These are phyloP conservation scores for Spathaspora passalidarum DNA, from an alignment of 805 yeast genomes.

Conservation along the genomic window DNA sequence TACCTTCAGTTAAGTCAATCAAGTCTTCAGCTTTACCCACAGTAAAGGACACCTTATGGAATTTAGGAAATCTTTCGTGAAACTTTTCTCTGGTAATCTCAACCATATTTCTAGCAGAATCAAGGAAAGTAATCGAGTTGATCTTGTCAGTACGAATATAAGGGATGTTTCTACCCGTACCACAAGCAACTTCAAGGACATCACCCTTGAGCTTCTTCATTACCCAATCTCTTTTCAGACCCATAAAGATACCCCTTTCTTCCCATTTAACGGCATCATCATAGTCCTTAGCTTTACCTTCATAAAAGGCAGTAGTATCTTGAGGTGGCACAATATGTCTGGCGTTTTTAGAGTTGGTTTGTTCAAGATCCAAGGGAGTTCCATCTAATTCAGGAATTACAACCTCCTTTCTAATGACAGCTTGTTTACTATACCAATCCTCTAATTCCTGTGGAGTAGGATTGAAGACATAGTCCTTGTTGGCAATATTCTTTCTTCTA, in stretches of 20 bases:
- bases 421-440: slow-evolving; percentile 38
- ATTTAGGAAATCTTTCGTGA: slow-evolving; percentile 61
- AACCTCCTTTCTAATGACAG: slow-evolving; percentile 18
- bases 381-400: slow-evolving; percentile 22
- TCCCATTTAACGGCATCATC: slow-evolving; percentile 78
- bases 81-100: slow-evolving; percentile 75
- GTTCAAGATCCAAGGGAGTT: slow-evolving; percentile 5
- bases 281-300: slow-evolving; percentile 72
- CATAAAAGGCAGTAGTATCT: slow-evolving; percentile 81
- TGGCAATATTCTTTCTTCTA: slow-evolving; percentile 35
- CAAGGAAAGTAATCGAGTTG: slow-evolving; percentile 78
- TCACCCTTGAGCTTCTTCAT: slow-evolving; percentile 82
- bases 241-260: slow-evolving; percentile 58
- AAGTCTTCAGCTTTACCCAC: slow-evolving; percentile 88
- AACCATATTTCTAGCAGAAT: slow-evolving; percentile 84
- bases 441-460: slow-evolving; percentile 42
- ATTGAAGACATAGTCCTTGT: slow-evolving; percentile 31
- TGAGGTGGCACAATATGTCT: slow-evolving; percentile 58
- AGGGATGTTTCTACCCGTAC: slow-evolving; percentile 90
- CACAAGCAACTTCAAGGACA: slow-evolving; percentile 91
- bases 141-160: slow-evolving; percentile 61
- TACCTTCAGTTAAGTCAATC: slow-evolving; percentile 47
- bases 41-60: slow-evolving; percentile 75
- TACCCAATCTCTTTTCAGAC: slow-evolving; percentile 70
- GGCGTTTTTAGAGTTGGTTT: slow-evolving; percentile 27